Base-by-base conservation (phyloP, 1,284 basidiomycete species). In the Trichosporon coremiiforme region DNA sequence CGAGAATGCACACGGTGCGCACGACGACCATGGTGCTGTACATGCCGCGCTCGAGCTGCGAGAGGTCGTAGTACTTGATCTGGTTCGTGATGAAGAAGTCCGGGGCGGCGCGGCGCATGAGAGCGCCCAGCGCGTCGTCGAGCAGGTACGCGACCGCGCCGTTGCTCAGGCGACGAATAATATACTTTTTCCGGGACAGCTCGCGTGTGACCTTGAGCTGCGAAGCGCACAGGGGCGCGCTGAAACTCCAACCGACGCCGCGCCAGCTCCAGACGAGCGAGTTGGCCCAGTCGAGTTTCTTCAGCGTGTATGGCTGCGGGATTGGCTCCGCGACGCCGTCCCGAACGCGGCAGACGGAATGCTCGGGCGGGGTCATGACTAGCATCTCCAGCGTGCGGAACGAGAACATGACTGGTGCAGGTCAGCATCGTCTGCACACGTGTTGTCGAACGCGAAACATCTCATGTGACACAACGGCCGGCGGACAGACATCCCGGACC, bases 211-310 rank as follows among this genome's bases (percentile, higher is more conserved):
- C 75, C 15, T 60, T 60, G 57, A 60, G 20, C 31, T 60, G 57
- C 5, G 76, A 76, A 4, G 68, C 50, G 2, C 76, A 73, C 2
- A 81, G 73, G 1, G 76, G 74, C 17, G 75, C 72, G 22, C 68
- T 68, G 50, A 71, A 78, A 71, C 78, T 79, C 81, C 81, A 82
- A 2, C 81, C 81, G 4, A 82, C 75, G 25, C 81, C 80, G 10
- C 81, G 74, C 45, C 67, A 75, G 1, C 79, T 79, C 72, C 75
- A 80, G 67, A 70, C 77, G 31, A 80, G 74, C 25, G 74, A 75
- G 0, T 57, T 29, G 0, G 78, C 75, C 81, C 81, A 82, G 45
- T 68, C 73, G 31, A 79, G 67, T 68, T 81, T 81, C 25, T 75
- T 74, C 25, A 72, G 67, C 1, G 78, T 82, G 70, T 74, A 78